These are phyloP conservation scores for Dionaea muscipula DNA, from an alignment of 179 eudicot genomes.

Conservation along the genomic window DNA sequence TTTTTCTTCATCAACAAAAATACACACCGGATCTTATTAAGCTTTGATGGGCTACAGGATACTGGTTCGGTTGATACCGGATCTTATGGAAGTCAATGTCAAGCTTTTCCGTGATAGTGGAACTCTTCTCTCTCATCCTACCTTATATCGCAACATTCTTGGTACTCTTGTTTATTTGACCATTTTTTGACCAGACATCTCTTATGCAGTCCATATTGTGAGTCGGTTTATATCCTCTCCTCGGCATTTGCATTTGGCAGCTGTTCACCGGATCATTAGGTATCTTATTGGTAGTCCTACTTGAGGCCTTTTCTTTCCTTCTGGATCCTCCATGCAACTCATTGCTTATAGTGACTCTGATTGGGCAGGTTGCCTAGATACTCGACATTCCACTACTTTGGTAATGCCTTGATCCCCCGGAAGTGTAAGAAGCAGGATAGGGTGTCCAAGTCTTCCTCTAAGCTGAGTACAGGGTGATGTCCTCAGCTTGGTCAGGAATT, in stretches of 20 bases:
- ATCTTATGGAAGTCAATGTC: neutral
- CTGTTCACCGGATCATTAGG: too few species aligned
- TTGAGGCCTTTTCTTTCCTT: too few species aligned
- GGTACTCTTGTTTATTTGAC: neutral
- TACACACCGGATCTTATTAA: neutral
- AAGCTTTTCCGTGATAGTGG: neutral
- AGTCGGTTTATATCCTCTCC: neutral
- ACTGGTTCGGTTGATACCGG: neutral
- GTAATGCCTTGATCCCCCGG: too few species aligned
- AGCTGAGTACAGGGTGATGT: too few species aligned
- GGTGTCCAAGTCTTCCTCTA: too few species aligned
- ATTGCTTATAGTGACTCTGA: too few species aligned
- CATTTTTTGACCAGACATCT: neutral
- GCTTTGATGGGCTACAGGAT: neutral
- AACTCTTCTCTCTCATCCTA: neutral
- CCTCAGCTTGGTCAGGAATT: too few species aligned
- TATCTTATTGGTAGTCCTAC: too few species aligned
- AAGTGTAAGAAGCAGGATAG: too few species aligned
- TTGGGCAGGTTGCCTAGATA: too few species aligned
- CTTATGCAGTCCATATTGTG: neutral
- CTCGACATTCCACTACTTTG: too few species aligned
- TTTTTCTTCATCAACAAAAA: neutral
- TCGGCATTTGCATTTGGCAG: neutral
- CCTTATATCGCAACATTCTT: neutral
- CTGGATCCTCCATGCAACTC: too few species aligned